These are phyloP conservation scores for Hericium coralloides DNA, from an alignment of 768 basidiomycete species.

Conservation along the genomic window DNA sequence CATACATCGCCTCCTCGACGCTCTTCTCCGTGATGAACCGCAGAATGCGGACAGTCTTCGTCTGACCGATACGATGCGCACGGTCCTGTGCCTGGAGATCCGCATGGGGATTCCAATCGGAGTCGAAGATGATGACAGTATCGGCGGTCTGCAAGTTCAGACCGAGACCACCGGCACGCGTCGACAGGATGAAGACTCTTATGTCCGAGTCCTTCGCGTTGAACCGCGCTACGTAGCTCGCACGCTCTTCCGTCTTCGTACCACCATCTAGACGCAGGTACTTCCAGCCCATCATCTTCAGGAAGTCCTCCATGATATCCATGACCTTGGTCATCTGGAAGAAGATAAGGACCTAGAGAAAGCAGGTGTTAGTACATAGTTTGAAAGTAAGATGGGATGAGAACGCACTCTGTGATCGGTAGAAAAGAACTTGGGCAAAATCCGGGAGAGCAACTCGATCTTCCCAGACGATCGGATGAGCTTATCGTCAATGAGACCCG, in stretches of 20 bases:
- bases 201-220: conserved; percentile 85
- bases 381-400: neutral
- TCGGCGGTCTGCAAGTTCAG: conserved; percentile 90
- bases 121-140: conserved; percentile 84
- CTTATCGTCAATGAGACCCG: conserved; percentile 73
- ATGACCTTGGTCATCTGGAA: conserved; percentile 99
- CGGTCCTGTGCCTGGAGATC: conserved; percentile 99
- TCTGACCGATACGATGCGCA: conserved; percentile 99
- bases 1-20: conserved; percentile 97
- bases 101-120: conserved; percentile 93
- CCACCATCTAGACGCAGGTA: conserved; percentile 93
- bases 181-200: conserved; percentile 90
- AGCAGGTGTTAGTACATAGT: neutral
- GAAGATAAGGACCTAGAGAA: conserved; percentile 83
- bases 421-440: conserved; percentile 90
- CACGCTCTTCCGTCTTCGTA: conserved; percentile 93
- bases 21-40: conserved; percentile 97
- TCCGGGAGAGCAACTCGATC: conserved; percentile 82
- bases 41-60: conserved; percentile 92
- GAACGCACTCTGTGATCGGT: conserved; percentile 77
- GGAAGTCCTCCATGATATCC: conserved; percentile 96
- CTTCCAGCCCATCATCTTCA: conserved; percentile 80
- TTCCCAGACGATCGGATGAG: conserved; percentile 87
- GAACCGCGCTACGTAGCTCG: conserved; percentile 76
- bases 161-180: conserved; percentile 87